Percentiles rank a stretch among this genome's conserved stretches.
Evolutionary conservation across 2,329 filamentous ascomycete species (phyloP).

Genomic region (Sporothrix luriei): DNA sequence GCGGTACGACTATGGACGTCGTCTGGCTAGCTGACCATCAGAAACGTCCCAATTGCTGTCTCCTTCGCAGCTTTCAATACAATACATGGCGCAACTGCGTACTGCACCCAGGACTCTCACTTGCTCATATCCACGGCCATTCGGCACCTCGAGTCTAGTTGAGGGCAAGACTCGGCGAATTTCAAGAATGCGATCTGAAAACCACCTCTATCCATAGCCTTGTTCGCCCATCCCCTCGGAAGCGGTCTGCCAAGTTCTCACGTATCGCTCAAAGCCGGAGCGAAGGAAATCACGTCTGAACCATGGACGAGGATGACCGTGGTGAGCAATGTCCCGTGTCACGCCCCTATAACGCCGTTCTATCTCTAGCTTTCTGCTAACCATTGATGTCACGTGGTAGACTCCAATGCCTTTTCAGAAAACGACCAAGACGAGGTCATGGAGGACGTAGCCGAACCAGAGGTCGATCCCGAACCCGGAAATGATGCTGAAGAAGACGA

Average conservation of each 20-base stretch:
- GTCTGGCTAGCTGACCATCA: background rate
- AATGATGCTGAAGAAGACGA: conserved; percentile 45
- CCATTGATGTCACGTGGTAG: conserved; percentile 28
- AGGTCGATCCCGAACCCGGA: conserved; percentile 43
- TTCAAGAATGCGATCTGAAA: background rate
- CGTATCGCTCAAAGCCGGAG: background rate
- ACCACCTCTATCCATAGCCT: background rate
- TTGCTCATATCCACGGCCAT: background rate
- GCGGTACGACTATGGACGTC: too few species aligned
- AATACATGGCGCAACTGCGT: background rate
- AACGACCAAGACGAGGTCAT: conserved; percentile 62
- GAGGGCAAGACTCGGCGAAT: background rate
- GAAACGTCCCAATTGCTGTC: background rate
- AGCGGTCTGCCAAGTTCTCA: background rate
- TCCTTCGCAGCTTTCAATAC: background rate
- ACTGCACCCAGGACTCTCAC: background rate
- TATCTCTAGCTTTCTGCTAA: background rate
- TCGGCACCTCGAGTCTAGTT: background rate
- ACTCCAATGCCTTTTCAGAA: conserved; percentile 51
- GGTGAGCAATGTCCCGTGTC: conserved; percentile 31
- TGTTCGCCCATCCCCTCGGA: background rate
- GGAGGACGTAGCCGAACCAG: conserved; percentile 50
- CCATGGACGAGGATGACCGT: conserved; percentile 42
- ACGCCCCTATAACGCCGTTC: background rate
- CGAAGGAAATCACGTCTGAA: background rate